These are phyloP conservation scores for Neonectria ditissima DNA, from an alignment of 2,329 filamentous ascomycete genomes.

Conservation along the genomic window DNA sequence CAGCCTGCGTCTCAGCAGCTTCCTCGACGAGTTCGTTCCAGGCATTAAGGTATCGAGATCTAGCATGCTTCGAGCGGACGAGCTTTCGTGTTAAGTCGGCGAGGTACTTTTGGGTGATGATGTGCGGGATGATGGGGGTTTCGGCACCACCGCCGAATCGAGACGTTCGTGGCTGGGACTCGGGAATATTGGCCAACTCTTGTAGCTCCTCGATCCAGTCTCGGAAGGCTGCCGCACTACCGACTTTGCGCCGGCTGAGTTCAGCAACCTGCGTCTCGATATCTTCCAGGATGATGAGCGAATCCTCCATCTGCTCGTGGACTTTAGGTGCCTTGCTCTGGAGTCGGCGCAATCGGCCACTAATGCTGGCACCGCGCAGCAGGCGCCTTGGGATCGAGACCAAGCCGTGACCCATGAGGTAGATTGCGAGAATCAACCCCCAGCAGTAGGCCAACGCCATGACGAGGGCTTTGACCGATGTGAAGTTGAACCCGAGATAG, in stretches of 20 bases:
- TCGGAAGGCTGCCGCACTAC: conserved; percentile 78
- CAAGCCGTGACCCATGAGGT: conserved; percentile 96
- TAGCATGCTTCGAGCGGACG: conserved; percentile 83
- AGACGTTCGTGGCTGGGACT: conserved; percentile 63
- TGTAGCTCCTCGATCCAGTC: conserved; percentile 97
- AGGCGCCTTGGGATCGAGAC: conserved; percentile 89
- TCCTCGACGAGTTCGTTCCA: conserved; percentile 84
- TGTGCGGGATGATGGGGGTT: conserved; percentile 72
- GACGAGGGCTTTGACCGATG: conserved; percentile 82
- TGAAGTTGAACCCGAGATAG: conserved; percentile 78
- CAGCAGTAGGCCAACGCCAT: conserved; percentile 97
- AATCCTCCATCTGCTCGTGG: conserved; percentile 89
- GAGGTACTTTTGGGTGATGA: conserved; percentile 93
- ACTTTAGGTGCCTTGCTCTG: conserved; percentile 83
- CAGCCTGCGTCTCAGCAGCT: conserved; percentile 80
- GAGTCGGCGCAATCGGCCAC: conserved; percentile 77
- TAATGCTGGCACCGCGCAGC: conserved; percentile 82
- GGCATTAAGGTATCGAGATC: conserved; percentile 84
- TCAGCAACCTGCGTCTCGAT: conserved; percentile 85
- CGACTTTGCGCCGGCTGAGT: conserved; percentile 83
- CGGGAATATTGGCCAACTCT: conserved; percentile 78
- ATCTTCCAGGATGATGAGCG: conserved; percentile 81
- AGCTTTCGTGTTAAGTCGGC: conserved; percentile 89
- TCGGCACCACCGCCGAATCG: conserved; percentile 57
- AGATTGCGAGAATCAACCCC: conserved; percentile 91